Percentiles rank a stretch among this genome's conserved stretches.
Evolutionary conservation across 495 filamentous ascomycete species (phyloP).

Genomic region (Pseudoneurospora amorphoporcata): DNA sequence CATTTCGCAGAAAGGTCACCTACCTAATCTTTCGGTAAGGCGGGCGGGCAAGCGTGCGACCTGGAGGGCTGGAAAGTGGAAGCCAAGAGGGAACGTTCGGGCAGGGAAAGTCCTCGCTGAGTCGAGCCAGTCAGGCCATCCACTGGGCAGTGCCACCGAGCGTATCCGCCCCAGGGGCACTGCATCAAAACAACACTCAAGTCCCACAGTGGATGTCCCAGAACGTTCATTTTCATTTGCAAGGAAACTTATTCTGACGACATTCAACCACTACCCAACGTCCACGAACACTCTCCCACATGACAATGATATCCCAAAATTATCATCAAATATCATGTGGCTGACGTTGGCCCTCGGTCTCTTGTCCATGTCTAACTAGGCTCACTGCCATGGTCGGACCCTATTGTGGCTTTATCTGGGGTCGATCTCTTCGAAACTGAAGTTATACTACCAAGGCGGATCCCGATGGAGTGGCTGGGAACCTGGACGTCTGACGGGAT

Average conservation of each 20-base stretch:
- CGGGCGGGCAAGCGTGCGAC: not conserved
- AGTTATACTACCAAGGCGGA: not conserved
- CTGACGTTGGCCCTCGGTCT: not conserved
- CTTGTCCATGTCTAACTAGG: not conserved
- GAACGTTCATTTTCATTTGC: not conserved
- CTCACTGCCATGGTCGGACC: not conserved
- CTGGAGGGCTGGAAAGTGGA: not conserved
- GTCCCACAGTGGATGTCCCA: not conserved
- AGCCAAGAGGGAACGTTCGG: not conserved
- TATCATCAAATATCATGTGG: not conserved
- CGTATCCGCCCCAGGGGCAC: not conserved
- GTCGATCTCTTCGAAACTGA: not conserved
- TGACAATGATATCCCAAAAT: not conserved
- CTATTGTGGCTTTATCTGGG: not conserved
- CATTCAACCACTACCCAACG: not conserved
- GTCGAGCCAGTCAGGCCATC: not conserved
- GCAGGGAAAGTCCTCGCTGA: not conserved
- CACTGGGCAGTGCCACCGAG: not conserved
- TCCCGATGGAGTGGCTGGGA: not conserved
- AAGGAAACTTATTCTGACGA: not conserved
- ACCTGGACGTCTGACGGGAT: not conserved
- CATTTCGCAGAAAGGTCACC: not conserved
- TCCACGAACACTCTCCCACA: not conserved
- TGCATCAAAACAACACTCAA: not conserved
- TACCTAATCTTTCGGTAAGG: not conserved